Percentiles rank a stretch among this genome's conserved stretches.
Conservation (phyloP, 495 filamentous ascomycete genomes). For the Annulohypoxylon stygium region DNA sequence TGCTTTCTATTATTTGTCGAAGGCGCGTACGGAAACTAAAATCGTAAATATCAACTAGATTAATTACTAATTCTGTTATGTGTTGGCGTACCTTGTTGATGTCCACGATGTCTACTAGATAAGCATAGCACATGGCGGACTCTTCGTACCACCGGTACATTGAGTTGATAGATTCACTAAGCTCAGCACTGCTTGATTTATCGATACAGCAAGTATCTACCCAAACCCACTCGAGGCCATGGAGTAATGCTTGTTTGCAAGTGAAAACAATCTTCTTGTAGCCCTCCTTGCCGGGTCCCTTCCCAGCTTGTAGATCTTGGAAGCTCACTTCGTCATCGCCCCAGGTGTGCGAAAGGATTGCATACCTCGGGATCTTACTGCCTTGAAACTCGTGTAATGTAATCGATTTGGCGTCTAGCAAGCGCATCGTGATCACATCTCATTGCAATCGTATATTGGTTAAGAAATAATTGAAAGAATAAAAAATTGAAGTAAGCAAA, state of each 20-base stretch:
- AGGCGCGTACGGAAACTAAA: constrained; percentile 31
- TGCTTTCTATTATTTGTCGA: background rate
- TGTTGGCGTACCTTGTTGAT: constrained; percentile 8
- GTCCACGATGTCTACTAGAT: constrained; percentile 44
- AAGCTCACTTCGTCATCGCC: constrained; percentile 51
- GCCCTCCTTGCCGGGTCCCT: constrained; percentile 29
- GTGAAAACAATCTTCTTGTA: constrained; percentile 53
- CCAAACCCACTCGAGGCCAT: constrained; percentile 56
- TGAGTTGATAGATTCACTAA: constrained; percentile 62
- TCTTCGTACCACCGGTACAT: constrained; percentile 61
- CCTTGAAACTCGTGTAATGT: constrained; percentile 41
- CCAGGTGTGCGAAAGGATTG: constrained; percentile 57
- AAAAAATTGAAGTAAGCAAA: background rate
- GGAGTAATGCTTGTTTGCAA: constrained; percentile 48
- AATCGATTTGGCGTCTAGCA: constrained; percentile 42
- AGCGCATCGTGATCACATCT: constrained; percentile 46
- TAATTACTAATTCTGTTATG: background rate
- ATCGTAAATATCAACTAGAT: background rate
- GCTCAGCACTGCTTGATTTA: constrained; percentile 60
- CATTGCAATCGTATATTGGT: constrained; percentile 24
- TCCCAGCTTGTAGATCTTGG: constrained; percentile 44
- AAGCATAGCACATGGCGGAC: constrained; percentile 54
- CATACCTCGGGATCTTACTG: constrained; percentile 46
- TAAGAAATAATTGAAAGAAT: background rate
- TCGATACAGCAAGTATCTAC: constrained; percentile 64